phyloP scores from a whole-genome alignment of 805 yeast genomes.

The Ogataea chonburiensis region DNA sequence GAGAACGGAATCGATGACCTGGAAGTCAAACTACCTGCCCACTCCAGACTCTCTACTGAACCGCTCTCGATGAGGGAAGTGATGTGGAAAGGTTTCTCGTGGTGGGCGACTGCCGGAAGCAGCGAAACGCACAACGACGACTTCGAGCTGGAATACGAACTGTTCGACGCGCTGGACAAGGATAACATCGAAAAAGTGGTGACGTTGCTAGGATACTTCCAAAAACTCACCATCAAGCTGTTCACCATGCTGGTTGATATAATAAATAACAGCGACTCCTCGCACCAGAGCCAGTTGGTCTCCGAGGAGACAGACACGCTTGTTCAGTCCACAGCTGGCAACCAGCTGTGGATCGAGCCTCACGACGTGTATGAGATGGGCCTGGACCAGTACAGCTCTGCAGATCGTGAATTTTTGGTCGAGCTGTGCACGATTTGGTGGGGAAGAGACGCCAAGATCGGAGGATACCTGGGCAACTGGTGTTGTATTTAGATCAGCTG shows the following conservation, averaged over 20 bases:
- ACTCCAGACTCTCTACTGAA: slow-evolving; percentile 35
- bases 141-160: slow-evolving; percentile 36
- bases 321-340: slow-evolving; percentile 5
- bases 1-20: slow-evolving; percentile 13
- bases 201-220: slow-evolving; percentile 50
- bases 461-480: slow-evolving; percentile 34
- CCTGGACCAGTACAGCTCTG: slow-evolving; percentile 49
- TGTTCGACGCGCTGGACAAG: slow-evolving; percentile 23
- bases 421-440: slow-evolving; percentile 48
- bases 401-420: slow-evolving; percentile 45
- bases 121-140: slow-evolving; percentile 41
- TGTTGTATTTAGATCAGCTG: slow-evolving; percentile 32
- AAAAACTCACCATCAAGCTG: slow-evolving; percentile 44
- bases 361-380: slow-evolving; percentile 58
- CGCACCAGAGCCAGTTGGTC: slow-evolving; percentile 12
- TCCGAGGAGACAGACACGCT: slow-evolving; percentile 15
- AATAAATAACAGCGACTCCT: slow-evolving; percentile 33
- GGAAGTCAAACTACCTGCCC: slow-evolving; percentile 18
- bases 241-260: slow-evolving; percentile 40
- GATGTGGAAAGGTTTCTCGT: slow-evolving; percentile 67
- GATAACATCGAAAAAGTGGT: slow-evolving; percentile 29
- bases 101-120: slow-evolving; percentile 91
- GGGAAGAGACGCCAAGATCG: slow-evolving; percentile 42
- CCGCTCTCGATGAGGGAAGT: slow-evolving; percentile 55
- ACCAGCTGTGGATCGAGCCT: slow-evolving; percentile 35